Evolutionary conservation across 306 rosid genomes (phyloP), one percentile per base, ranked within the genome.

Genomic region (Ceratonia siliqua): DNA sequence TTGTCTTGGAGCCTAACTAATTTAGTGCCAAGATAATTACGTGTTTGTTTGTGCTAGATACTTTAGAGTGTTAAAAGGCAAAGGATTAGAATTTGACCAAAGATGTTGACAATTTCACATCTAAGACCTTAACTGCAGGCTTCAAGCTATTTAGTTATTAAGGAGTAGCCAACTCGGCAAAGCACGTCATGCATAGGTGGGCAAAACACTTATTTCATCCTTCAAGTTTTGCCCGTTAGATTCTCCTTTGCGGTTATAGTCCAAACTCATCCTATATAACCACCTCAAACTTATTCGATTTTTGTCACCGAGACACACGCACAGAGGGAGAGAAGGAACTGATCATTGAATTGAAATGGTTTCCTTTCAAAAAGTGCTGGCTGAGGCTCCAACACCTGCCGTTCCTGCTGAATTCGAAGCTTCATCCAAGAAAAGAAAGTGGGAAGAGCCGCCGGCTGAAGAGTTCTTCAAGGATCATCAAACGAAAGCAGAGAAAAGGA

Each of bases 381-480:
- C 85, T 7, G 85, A 80, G 67, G 71, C 49, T 68, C 89, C 86
- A 48, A 72, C 53, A 56, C 30, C 22, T 39, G 63, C 75, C 50
- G 72, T 55, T 63, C 80, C 87, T 58, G 15, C 83, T 27, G 87
- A 84, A 36, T 71, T 83, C n/a, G 81, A 84, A 42, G 50, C 74
- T 72, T 82, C 85, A 9, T 68, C 88, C 15, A 86, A 82, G 69
- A 91, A 92, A 84, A 85, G 93, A 68, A 92, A 86, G 78, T 83
- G 82, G 82, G 93, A 87, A 55, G 86, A 83, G 13, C 21, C 75
- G 9, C 74, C 79, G 43, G 46, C 65, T 12, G 48, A 74, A 39
- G 79, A 84, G 66, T 15, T 76, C 53, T 71, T 87, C 75, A 81
- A 62, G 68, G 81, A 84, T 72, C 89, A 84, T 72, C 89, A 78